phyloP scores from a whole-genome alignment of 2,329 filamentous ascomycete genomes.

The Rhynchosporium secalis region DNA sequence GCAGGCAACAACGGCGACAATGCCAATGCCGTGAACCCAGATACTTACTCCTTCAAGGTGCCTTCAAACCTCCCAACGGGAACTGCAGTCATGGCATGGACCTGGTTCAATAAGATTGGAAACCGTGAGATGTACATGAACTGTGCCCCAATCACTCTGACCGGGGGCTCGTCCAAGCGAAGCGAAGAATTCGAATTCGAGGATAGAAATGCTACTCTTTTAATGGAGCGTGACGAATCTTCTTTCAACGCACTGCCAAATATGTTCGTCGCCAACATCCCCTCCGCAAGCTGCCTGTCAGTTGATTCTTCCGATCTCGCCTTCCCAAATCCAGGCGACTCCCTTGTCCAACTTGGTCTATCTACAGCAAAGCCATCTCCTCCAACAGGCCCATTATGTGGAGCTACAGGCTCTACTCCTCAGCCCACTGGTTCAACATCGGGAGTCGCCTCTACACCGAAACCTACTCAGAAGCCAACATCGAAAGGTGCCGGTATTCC shows the following conservation, averaged over 20 bases:
- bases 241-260: slow-evolving; percentile 65
- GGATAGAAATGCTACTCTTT: slow-evolving; percentile 26
- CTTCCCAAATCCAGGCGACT: slow-evolving; percentile 68
- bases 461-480: slow-evolving; percentile 13
- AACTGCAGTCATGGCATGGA: slow-evolving; percentile 82
- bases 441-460: slow-evolving; percentile 13
- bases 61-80: slow-evolving; percentile 72
- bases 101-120: slow-evolving; percentile 90
- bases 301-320: slow-evolving; percentile 54
- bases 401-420: slow-evolving; percentile 27
- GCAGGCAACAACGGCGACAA: slow-evolving; percentile 58
- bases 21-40: slow-evolving; percentile 48
- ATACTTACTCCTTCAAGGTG: slow-evolving; percentile 68
- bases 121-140: slow-evolving; percentile 99
- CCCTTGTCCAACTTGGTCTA: slow-evolving; percentile 49
- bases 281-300: slow-evolving; percentile 54
- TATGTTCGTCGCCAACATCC: slow-evolving; percentile 75
- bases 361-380: slow-evolving; percentile 37
- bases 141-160: slow-evolving; percentile 75
- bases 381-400: slow-evolving; percentile 31
- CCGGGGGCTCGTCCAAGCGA: slow-evolving; percentile 49
- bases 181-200: slow-evolving; percentile 32
- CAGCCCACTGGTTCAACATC: slow-evolving; percentile 23
- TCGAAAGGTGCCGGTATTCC: slow-evolving; percentile 21
- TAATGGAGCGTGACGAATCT: slow-evolving; percentile 43